Base-by-base conservation (phyloP, 768 basidiomycete genomes). In the Mycena albidolilacea region DNA sequence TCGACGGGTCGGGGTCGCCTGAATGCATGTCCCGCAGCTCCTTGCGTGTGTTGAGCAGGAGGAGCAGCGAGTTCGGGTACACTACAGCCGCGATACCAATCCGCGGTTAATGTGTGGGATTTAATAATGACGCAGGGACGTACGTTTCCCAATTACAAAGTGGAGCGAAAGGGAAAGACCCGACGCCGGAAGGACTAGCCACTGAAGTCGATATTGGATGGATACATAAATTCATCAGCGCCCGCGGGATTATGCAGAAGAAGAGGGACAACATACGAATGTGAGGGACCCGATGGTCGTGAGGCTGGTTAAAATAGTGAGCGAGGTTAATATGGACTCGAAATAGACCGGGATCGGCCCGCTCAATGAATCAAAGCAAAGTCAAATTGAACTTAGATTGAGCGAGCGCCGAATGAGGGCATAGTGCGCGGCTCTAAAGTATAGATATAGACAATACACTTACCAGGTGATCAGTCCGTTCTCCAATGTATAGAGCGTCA, bases 71-170 rank as follows among this genome's bases (percentile, higher is more conserved):
- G 67, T 84, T 84, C 23, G 83, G 82, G 69, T 84, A 84, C 17
- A 84, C 83, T 84, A 3, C 30, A 30, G 30, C 30, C 30, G 41
- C 30, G 19, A 38, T n/a, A 46, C 44, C 35, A 43, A n/a, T 9
- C 5, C 46, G 5, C 37, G 3, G 19, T 44, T 38, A 30, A 64
- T 43, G 58, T 52, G 5, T 52, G 35, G 30, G 17, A 44, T 21
- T 14, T 21, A 39, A 58, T 35, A 5, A 30, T 54, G 21, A 55
- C 19, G 64, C 35, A 30, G 15, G 30, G 17, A 76, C 85, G 62
- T 67, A 88, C 87, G 69, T 73, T 88, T 88, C 52, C 80, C 81
- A 59, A 88, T 88, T 23, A 87, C 79, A 67, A 88, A 87, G 71
- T 88, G 86, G 10, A 88, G 75, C 11, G 85, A 85, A 75, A 88